Evolutionary conservation across 75 land plant species (phyloP), one percentile per base, ranked within the genome.

Genomic region (Sequoiadendron giganteum): DNA sequence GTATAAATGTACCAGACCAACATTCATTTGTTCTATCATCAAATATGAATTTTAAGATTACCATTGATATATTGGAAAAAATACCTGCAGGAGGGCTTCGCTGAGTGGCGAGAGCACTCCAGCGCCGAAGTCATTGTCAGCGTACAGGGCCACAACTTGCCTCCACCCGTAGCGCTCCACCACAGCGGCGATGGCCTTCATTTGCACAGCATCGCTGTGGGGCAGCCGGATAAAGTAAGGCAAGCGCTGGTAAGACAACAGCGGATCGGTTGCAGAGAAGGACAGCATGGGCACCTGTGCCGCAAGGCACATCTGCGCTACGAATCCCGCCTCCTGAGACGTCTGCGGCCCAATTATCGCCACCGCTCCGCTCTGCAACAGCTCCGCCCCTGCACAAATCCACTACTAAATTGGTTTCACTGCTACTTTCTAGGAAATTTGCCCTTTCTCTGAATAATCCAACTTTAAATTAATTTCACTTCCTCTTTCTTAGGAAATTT

Each of bases 301-400:
- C 30, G 89, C 91, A 25, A 76, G 87, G 32, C 92, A 92, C 28
- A 95, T 87, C 65, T 90, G 61, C 14, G 75, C 47, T 10, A 93
- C 58, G 77, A 93, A 91, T 6, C 48, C 55, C 2, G 93, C 89
- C 32, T 92, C 88, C 47, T 54, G 45, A 3, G 93, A 93, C 2
- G 54, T 79, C 39, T 88, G 87, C 11, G 96, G 96, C 32, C 96
- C 95, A 72, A 93, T 90, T 40, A 95, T 91, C 45, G 92, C 95
- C 86, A 91, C 85, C 81, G 89, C 94, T 80, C 87, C 77, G 38
- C 38, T 75, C 77, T 34, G 77, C 42, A 18, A 52, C 72, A 94
- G 79, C 38, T 90, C 90, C 52, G 88, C 28, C 28, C 90, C 95
- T 94, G 92, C 34, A 84, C 40, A 38, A 85, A n/a, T 55, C 14